Conservation (phyloP, 2,329 filamentous ascomycete genomes). For the Dichotomopilus funicola region DNA sequence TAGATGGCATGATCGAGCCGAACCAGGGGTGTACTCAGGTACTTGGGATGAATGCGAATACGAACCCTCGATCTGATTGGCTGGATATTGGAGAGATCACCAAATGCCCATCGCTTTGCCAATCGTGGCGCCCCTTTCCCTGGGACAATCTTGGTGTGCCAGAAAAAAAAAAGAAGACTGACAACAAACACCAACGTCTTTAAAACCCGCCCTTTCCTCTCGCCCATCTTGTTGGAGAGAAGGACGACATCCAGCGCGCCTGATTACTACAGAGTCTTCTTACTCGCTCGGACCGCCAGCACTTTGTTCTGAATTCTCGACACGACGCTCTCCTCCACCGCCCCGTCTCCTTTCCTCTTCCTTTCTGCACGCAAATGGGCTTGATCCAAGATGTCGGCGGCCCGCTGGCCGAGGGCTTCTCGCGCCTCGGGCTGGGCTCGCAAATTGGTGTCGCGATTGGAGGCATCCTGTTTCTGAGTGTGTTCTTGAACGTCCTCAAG, state of each 20-base stretch:
- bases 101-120: neutral
- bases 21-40: slow-evolving; percentile 7
- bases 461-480: slow-evolving; percentile 44
- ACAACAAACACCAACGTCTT: neutral
- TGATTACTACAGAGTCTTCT: neutral
- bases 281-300: neutral
- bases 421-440: slow-evolving; percentile 39
- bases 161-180: slow-evolving; percentile 7
- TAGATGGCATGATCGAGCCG: slow-evolving; percentile 11
- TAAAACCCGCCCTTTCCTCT: slow-evolving; percentile 1
- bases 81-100: neutral
- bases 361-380: slow-evolving; percentile 39
- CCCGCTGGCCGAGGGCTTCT: slow-evolving; percentile 45
- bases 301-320: too few relatives aligned
- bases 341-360: neutral
- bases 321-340: neutral
- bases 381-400: slow-evolving; percentile 46
- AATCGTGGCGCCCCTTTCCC: slow-evolving; percentile 5
- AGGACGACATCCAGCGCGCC: neutral
- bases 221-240: neutral
- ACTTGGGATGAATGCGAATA: slow-evolving; percentile 22
- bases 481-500: slow-evolving; percentile 71
- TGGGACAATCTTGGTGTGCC: neutral
- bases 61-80: slow-evolving; percentile 18
- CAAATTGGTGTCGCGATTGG: slow-evolving; percentile 42